A percentile compares a stretch with the other conserved stretches of the same genome.
These are phyloP conservation scores for Penicillium sp. DNA, from an alignment of 2,329 filamentous ascomycete genomes.

Conservation along the genomic window DNA sequence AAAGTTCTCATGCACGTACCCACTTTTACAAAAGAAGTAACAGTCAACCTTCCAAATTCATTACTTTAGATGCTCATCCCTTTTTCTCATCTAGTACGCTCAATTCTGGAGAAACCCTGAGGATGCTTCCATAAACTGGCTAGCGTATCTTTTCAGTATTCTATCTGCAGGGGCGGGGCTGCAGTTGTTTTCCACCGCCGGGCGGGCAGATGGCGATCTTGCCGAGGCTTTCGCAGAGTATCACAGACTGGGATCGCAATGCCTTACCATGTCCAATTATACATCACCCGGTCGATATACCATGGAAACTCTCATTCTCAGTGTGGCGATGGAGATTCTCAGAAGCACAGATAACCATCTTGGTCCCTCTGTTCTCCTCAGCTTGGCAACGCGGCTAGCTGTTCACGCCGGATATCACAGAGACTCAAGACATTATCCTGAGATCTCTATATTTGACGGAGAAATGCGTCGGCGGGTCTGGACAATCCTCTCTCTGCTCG, in stretches of 20 bases:
- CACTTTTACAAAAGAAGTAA: conserved; percentile 23
- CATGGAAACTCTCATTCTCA: conserved; percentile 24
- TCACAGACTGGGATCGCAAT: conserved; percentile 43
- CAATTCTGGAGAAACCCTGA: conserved; percentile 21
- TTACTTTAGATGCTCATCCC: neutral
- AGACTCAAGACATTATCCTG: conserved; percentile 53
- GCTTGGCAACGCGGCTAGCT: conserved; percentile 57
- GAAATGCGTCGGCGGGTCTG: conserved; percentile 51
- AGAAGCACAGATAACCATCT: conserved; percentile 37
- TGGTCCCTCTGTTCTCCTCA: conserved; percentile 55
- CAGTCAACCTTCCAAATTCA: neutral
- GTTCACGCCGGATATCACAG: conserved; percentile 62
- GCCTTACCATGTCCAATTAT: conserved; percentile 24
- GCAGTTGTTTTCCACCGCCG: conserved; percentile 16
- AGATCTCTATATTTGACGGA: conserved; percentile 56
- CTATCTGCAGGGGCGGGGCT: conserved; percentile 18
- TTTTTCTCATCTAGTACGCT: conserved; percentile 10
- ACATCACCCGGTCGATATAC: conserved; percentile 27
- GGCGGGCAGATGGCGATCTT: conserved; percentile 8
- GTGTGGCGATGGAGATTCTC: conserved; percentile 22
- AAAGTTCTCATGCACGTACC: conserved; percentile 22
- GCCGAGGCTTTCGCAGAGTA: conserved; percentile 30
- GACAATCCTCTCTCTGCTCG: conserved; percentile 51
- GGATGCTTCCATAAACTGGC: conserved; percentile 15
- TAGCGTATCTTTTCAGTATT: conserved; percentile 23